These are phyloP conservation scores for Pseudozyma hubeiensis DNA, from an alignment of 1,284 basidiomycete genomes.

Conservation along the genomic window DNA sequence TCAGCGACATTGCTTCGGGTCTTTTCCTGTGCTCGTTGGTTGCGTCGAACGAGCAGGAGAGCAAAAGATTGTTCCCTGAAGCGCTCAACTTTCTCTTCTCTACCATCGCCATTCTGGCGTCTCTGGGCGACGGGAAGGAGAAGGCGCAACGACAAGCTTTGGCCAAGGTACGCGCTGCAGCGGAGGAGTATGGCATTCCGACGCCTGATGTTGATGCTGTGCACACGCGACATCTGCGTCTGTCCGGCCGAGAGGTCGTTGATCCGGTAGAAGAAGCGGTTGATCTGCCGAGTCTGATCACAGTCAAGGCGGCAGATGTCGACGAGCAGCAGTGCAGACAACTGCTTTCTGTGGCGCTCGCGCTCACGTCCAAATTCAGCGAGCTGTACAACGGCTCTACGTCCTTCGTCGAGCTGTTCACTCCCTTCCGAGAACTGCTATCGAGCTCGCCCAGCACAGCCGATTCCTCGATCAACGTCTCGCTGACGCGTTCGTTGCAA, in stretches of 20 bases:
- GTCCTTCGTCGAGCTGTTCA: slow-evolving; percentile 63
- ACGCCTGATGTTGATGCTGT: slow-evolving; percentile 58
- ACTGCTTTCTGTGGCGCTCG: slow-evolving; percentile 44
- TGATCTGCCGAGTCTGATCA: slow-evolving; percentile 37
- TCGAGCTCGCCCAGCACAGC: slow-evolving; percentile 31
- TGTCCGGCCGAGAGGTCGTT: slow-evolving; percentile 13
- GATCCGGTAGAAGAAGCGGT: slow-evolving; percentile 15
- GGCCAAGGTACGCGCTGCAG: slow-evolving; percentile 45
- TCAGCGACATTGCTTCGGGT: slow-evolving; percentile 83
- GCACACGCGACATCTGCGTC: slow-evolving; percentile 45
- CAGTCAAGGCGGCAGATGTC: slow-evolving; percentile 2
- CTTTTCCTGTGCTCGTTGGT: slow-evolving; percentile 89
- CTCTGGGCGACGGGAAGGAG: slow-evolving; percentile 30
- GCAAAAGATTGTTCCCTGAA: slow-evolving; percentile 90
- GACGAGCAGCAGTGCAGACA: slow-evolving; percentile 4
- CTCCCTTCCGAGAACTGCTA: slow-evolving; percentile 49
- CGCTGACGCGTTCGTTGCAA: slow-evolving; percentile 74
- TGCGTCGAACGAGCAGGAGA: slow-evolving; percentile 79
- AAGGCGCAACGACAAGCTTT: slow-evolving; percentile 23
- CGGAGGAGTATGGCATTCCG: slow-evolving; percentile 63
- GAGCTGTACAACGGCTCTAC: slow-evolving; percentile 59
- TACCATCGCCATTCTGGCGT: slow-evolving; percentile 79
- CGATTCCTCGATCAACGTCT: slow-evolving; percentile 63
- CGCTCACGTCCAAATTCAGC: slow-evolving; percentile 51
- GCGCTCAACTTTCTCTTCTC: slow-evolving; percentile 84